These are phyloP conservation scores for Rubia yunnanensis DNA, from an alignment of 257 asterid genomes.

Conservation along the genomic window DNA sequence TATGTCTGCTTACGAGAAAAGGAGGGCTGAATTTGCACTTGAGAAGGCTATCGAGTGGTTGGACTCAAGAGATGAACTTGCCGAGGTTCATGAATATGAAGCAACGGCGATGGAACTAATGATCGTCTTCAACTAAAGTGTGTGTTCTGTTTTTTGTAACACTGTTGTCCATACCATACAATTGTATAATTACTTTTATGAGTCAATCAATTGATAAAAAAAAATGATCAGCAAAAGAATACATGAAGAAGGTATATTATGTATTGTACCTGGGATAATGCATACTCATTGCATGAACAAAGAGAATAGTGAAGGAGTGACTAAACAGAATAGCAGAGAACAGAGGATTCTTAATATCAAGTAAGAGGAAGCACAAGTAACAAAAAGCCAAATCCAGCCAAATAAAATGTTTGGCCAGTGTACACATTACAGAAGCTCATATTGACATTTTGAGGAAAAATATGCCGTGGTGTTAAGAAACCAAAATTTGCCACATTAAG, in stretches of 20 bases:
- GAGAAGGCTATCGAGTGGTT: background rate
- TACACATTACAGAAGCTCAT: constrained; percentile 11
- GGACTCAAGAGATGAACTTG: background rate
- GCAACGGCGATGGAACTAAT: background rate
- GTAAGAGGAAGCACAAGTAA: background rate
- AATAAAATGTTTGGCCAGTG: background rate
- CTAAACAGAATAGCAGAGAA: constrained; percentile 1
- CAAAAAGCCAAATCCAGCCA: background rate
- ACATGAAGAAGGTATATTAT: too few species aligned
- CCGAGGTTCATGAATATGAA: background rate
- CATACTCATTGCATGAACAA: too few species aligned
- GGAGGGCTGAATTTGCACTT: background rate
- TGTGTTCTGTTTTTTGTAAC: background rate
- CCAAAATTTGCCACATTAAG: constrained; percentile 8
- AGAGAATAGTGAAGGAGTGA: too few species aligned
- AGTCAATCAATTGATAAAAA: too few species aligned
- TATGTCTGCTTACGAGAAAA: background rate
- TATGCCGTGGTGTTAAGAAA: background rate
- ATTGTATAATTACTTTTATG: background rate
- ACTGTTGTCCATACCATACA: background rate
- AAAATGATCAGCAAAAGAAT: background rate
- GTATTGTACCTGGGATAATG: too few species aligned
- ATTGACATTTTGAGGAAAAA: constrained; percentile 4
- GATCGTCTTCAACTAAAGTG: background rate
- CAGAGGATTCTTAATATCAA: background rate